Conservation (phyloP, 805 yeast species). For the Isabelozyma heimii region DNA sequence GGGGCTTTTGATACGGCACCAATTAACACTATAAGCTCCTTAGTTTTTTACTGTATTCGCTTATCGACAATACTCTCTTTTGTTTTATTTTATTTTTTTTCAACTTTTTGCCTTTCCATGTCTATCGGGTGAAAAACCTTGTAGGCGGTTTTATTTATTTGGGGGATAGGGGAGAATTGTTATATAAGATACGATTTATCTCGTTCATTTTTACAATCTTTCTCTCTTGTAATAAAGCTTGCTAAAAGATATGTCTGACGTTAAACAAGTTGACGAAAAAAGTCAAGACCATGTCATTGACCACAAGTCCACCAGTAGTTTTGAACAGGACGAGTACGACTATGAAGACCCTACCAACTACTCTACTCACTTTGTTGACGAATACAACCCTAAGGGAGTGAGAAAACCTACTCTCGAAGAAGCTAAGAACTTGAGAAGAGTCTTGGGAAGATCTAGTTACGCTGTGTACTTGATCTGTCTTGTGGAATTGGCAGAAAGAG, state of each 20-base stretch:
- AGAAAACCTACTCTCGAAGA: slow-evolving; percentile 31
- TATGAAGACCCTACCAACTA: slow-evolving; percentile 20
- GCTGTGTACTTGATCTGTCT: slow-evolving; percentile 50
- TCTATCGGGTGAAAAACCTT: not conserved
- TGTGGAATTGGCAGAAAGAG: slow-evolving; percentile 55
- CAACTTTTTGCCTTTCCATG: not conserved
- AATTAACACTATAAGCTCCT: not conserved
- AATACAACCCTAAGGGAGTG: slow-evolving; percentile 35
- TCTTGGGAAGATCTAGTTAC: slow-evolving; percentile 47
- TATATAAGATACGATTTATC: not conserved
- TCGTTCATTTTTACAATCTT: not conserved
- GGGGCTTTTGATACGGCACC: not conserved
- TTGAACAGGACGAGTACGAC: slow-evolving; percentile 4
- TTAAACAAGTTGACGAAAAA: not conserved
- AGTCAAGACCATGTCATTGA: not conserved
- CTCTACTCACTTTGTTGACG: slow-evolving; percentile 24
- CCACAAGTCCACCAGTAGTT: not conserved
- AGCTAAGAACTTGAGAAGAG: slow-evolving; percentile 23
- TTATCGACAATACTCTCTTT: not conserved
- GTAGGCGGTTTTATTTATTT: not conserved
- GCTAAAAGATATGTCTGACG: not conserved
- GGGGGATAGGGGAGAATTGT: not conserved
- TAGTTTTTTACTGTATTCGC: not conserved
- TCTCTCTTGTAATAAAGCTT: too few species aligned
- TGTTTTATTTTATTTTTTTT: too few species aligned